Base-by-base conservation (phyloP, 2,329 filamentous ascomycete species). In the Domatiomyces catenatus region DNA sequence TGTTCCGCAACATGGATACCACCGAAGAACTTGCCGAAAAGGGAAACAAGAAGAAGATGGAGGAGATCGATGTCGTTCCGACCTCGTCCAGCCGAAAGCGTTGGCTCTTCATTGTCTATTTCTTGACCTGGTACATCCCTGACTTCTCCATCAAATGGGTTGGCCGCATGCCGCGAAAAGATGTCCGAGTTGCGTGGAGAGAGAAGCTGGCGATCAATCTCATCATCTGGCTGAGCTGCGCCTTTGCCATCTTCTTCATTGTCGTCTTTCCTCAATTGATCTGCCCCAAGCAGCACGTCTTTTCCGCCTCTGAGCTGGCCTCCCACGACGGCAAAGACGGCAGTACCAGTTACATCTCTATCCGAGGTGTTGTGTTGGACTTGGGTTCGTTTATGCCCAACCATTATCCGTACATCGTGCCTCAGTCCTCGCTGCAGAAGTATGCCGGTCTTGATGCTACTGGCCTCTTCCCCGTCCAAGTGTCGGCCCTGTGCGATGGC, bases 151-250 rank as follows among this genome's bases (percentile, higher is more conserved):
- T 96, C 63, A 78, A 80, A 49, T 73, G 74, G 60, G 54, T 94
- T 42, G 90, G 90, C 19, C 77, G 84, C 48, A 95, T 95, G 83
- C 77, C 84, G 53, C 85, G 92, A 54, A 93, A 93, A 64, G 92
- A 98, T 65, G 80, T 98, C 7, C 84, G 89, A 20, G 75, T 84
- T 64, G 92, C 92, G 0, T 98, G 92, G 92, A 78, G 92, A 63
- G 92, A 98, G 67, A 98, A 98, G 74, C 66, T 98, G 52, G 90
- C 92, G 49, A 98, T 98, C 75, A 98, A 98, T 72, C 75, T 98
- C 66, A 76, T 96, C 63, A 98, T 98, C 64, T 98, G 93, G 92
- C 71, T 90, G 51, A 79, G 76, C 64, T 96, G 90, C 69, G 71
- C 70, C 15, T 67, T 85, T 47, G 80, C 86, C 24, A 77, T 84